Percentiles rank a stretch among this genome's conserved stretches.
Evolutionary conservation across 1,139 yeast genomes (phyloP).

Genomic region (Zygoascus hellenicus): DNA sequence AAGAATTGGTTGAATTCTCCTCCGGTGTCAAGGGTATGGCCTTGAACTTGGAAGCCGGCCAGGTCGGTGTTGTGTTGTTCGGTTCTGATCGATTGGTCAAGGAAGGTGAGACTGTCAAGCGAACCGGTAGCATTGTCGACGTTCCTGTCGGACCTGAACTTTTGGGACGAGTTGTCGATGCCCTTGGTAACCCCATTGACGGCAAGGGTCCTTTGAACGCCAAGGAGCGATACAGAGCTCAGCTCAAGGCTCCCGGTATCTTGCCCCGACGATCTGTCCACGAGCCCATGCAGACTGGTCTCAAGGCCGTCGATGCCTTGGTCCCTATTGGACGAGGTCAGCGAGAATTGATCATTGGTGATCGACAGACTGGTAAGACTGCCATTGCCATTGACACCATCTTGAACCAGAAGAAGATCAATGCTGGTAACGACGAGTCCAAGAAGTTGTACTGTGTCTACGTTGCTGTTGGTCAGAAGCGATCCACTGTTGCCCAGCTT

Average conservation of each 20-base stretch:
- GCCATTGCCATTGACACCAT: conserved; percentile 98
- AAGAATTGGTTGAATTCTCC: conserved; percentile 98
- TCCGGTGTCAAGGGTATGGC: conserved; percentile 99
- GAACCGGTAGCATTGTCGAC: conserved; percentile 99
- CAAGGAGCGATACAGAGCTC: conserved; percentile 85
- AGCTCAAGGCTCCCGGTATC: conserved; percentile 99
- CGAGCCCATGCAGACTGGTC: conserved; percentile 99
- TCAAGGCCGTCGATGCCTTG: conserved; percentile 97
- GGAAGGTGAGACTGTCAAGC: conserved; percentile 99
- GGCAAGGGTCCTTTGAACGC: conserved; percentile 98
- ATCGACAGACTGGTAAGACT: conserved; percentile 99
- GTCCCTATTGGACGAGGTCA: conserved; percentile 99
- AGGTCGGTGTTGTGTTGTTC: conserved; percentile 99
- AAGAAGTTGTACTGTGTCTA: conserved; percentile 99
- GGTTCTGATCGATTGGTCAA: conserved; percentile 98
- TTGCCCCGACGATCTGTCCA: conserved; percentile 97
- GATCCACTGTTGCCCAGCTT: conserved; percentile 99
- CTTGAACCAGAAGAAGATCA: conserved; percentile 99
- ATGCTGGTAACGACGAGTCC: conserved; percentile 86
- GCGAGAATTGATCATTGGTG: conserved; percentile 99
- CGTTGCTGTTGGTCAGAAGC: conserved; percentile 99
- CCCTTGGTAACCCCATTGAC: conserved; percentile 98
- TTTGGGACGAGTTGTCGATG: conserved; percentile 99
- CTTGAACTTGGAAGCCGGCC: conserved; percentile 99
- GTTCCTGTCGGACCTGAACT: conserved; percentile 98